phyloP scores from a whole-genome alignment of 169 alveolate species.

The Cryptosporidium baileyi region DNA sequence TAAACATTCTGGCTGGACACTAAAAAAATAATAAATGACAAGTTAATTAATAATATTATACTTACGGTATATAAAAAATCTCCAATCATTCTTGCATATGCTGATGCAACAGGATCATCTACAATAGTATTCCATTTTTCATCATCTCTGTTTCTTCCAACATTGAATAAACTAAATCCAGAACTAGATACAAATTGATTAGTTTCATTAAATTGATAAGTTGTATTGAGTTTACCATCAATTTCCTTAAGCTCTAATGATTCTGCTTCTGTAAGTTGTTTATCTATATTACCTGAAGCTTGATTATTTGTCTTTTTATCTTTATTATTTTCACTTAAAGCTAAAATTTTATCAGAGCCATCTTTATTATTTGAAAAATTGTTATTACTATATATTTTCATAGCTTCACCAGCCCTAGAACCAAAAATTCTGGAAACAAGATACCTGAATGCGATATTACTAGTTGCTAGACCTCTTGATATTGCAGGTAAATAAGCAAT shows the following conservation, averaged over 20 bases:
- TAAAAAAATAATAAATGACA: neutral
- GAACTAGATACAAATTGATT: slow-evolving; percentile 37
- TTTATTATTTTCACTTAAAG: neutral
- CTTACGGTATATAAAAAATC: slow-evolving; percentile 64
- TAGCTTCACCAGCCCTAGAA: slow-evolving; percentile 62
- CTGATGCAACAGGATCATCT: slow-evolving; percentile 49
- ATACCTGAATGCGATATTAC: slow-evolving; percentile 42
- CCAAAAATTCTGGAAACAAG: slow-evolving; percentile 58
- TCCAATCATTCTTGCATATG: slow-evolving; percentile 58
- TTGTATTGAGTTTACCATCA: neutral
- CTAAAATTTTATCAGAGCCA: neutral
- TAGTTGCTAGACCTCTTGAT: slow-evolving; percentile 49
- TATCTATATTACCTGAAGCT: neutral
- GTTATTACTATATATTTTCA: slow-evolving; percentile 22
- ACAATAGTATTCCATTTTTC: slow-evolving; percentile 42
- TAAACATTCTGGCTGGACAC: slow-evolving; percentile 62
- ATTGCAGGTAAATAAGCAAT: slow-evolving; percentile 49
- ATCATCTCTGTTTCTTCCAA: slow-evolving; percentile 54
- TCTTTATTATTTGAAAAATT: neutral
- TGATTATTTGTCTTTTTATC: neutral
- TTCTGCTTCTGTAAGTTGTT: neutral
- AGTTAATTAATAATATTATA: neutral
- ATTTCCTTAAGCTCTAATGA: neutral
- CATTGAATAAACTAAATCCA: slow-evolving; percentile 36
- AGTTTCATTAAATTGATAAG: neutral